These are phyloP conservation scores for Thelonectria blattea DNA, from an alignment of 2,329 filamentous ascomycete species.

Conservation along the genomic window DNA sequence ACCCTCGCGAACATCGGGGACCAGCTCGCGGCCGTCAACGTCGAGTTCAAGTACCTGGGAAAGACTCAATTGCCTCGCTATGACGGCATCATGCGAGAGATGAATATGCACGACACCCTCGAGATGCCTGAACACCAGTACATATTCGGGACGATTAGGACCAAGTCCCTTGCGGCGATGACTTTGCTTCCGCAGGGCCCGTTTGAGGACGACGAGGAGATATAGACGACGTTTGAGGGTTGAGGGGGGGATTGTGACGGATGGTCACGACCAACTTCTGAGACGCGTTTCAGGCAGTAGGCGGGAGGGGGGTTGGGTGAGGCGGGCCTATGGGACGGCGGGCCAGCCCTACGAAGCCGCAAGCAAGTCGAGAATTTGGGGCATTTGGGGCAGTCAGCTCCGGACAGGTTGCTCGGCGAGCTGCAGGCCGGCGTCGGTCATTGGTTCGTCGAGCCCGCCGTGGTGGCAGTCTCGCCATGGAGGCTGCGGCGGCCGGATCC, in stretches of 20 bases:
- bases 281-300: constrained; percentile 20
- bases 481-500: background rate
- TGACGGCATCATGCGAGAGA: too few relatives aligned
- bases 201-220: background rate
- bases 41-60: too few relatives aligned
- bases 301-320: constrained; percentile 1
- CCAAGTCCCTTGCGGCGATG: too few relatives aligned
- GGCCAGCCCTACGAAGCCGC: constrained; percentile 6
- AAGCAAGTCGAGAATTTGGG: background rate
- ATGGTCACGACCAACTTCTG: constrained; percentile 15
- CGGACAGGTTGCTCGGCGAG: background rate
- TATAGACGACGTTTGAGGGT: background rate
- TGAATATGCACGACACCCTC: too few relatives aligned
- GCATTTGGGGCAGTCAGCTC: background rate
- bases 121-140: too few relatives aligned
- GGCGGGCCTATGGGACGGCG: constrained; percentile 8
- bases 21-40: too few relatives aligned
- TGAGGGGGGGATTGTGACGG: background rate
- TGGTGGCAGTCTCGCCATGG: background rate
- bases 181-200: too few relatives aligned
- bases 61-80: too few relatives aligned
- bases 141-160: too few relatives aligned
- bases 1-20: too few relatives aligned
- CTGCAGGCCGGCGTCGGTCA: background rate
- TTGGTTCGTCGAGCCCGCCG: background rate